Evolutionary conservation across 164 flowering plant species (phyloP).

Genomic region (Stephania japonica): DNA sequence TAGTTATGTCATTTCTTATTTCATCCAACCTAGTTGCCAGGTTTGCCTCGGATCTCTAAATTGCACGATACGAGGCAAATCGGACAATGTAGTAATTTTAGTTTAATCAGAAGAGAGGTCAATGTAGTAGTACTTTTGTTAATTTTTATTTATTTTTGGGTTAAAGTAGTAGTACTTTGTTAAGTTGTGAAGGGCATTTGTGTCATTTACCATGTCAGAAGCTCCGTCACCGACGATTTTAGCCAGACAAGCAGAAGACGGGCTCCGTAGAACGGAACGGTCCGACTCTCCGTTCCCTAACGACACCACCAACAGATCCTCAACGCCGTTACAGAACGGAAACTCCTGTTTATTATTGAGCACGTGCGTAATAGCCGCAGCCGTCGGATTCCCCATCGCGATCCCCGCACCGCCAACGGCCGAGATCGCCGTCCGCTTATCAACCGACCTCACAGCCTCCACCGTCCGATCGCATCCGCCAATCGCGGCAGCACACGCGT

Average conservation of each 20-base stretch:
- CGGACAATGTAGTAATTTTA: too few species aligned
- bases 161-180: not conserved
- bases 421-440: slow-evolving; percentile 34
- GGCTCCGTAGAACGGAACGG: slow-evolving; percentile 11
- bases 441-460: slow-evolving; percentile 38
- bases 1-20: not conserved
- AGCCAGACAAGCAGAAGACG: slow-evolving; percentile 21
- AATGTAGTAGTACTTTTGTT: too few species aligned
- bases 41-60: too few species aligned
- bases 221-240: slow-evolving; percentile 56
- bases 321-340: slow-evolving; percentile 49
- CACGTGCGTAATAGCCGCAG: slow-evolving; percentile 67
- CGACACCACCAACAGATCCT: slow-evolving; percentile 48
- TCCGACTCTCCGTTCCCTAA: slow-evolving; percentile 51
- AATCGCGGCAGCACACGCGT: slow-evolving; percentile 51
- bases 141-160: too few species aligned
- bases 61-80: not conserved
- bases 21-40: not conserved
- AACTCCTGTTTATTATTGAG: slow-evolving; percentile 66
- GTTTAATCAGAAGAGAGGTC: too few species aligned
- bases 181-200: not conserved
- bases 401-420: slow-evolving; percentile 48
- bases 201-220: slow-evolving; percentile 42
- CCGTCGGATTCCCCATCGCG: slow-evolving; percentile 67
- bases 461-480: slow-evolving; percentile 31